phyloP scores from a whole-genome alignment of 345 rosid genomes.

The Salix suchowensis region DNA sequence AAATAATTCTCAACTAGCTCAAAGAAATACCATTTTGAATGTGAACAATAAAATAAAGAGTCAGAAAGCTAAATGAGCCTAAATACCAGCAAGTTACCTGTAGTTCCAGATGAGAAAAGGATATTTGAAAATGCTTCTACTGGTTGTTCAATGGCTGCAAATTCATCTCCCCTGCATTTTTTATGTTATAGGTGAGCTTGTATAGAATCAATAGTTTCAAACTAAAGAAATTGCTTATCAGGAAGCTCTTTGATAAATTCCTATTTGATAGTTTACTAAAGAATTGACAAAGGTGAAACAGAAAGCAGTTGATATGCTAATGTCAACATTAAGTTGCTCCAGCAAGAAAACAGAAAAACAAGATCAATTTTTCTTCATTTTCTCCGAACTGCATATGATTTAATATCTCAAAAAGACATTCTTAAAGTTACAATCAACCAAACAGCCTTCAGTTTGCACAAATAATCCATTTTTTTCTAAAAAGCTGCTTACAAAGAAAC shows the following conservation, averaged over 20 bases:
- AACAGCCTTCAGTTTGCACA: not conserved
- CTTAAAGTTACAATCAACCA: not conserved
- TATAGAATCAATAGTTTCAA: slow-evolving; percentile 3
- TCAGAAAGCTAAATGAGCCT: slow-evolving; percentile 2
- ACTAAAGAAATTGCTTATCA: slow-evolving; percentile 8
- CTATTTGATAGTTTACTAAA: not conserved
- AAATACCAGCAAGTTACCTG: slow-evolving; percentile 50
- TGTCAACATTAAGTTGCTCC: not conserved
- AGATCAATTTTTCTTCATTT: not conserved
- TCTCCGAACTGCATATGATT: not conserved
- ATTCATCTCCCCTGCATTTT: slow-evolving; percentile 60
- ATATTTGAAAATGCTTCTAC: slow-evolving; percentile 78
- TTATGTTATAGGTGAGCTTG: not conserved
- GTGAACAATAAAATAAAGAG: not conserved
- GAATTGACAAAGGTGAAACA: not conserved
- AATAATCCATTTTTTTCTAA: not conserved
- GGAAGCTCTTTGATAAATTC: slow-evolving; percentile 2
- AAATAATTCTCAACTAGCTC: not conserved
- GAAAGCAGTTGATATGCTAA: not conserved
- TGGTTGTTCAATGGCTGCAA: slow-evolving; percentile 66
- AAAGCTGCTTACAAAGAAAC: not conserved
- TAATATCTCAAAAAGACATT: not conserved
- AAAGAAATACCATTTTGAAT: not conserved
- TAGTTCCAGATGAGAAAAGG: slow-evolving; percentile 97
- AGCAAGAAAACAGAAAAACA: not conserved